These are phyloP conservation scores for Catenaria anguillulae DNA, from an alignment of 371 early-diverging fungal species.

Conservation along the genomic window DNA sequence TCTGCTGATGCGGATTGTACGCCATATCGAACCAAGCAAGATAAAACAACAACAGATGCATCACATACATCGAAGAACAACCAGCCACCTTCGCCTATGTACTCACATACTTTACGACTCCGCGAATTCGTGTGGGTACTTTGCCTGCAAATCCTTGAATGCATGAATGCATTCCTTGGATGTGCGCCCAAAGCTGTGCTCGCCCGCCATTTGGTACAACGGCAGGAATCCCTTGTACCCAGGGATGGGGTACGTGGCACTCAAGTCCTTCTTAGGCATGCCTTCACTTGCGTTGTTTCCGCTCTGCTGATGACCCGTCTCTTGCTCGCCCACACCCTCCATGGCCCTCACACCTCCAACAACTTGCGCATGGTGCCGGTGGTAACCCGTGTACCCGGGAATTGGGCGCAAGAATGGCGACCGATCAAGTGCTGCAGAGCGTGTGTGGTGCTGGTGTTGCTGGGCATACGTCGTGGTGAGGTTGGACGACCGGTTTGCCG, in stretches of 20 bases:
- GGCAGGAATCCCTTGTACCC: conserved; percentile 7
- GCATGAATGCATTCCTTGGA: conserved; percentile 6
- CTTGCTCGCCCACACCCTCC: background rate
- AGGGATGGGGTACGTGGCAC: background rate
- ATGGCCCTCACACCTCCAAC: background rate
- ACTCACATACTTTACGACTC: too few relatives aligned
- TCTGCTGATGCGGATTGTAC: too few relatives aligned
- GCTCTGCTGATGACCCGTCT: too few relatives aligned
- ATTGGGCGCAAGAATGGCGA: background rate
- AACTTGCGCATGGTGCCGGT: background rate
- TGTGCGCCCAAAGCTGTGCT: conserved; percentile 4
- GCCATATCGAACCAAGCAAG: too few relatives aligned
- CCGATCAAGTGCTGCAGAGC: background rate
- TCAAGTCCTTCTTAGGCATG: conserved; percentile 1
- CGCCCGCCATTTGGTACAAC: conserved; percentile 5
- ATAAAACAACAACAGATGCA: too few relatives aligned
- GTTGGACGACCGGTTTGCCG: background rate
- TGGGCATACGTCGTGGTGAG: too few relatives aligned
- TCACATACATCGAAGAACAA: too few relatives aligned
- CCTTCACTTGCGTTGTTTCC: too few relatives aligned
- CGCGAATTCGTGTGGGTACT: too few relatives aligned
- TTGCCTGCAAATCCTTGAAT: too few relatives aligned
- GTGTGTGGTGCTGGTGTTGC: background rate
- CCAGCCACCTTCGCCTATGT: too few relatives aligned
- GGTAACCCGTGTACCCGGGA: conserved; percentile 8